Evolutionary conservation across 208 protist species (phyloP), one percentile per base, ranked within the genome.

Genomic region (Wallacemonas sp.): DNA sequence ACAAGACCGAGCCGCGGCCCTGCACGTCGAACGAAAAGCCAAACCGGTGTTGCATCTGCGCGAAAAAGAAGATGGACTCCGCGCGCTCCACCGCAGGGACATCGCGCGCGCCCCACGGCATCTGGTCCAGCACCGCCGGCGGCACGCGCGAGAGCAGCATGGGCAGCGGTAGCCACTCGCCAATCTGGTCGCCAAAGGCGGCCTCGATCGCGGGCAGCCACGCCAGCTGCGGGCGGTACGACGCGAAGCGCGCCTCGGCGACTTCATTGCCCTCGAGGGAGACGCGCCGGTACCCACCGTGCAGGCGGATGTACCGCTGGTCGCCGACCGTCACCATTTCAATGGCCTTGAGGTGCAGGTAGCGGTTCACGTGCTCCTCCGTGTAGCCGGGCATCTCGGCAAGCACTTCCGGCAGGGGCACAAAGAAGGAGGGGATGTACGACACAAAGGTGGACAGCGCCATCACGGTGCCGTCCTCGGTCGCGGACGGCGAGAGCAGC

Each of bases 11-110:
- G 11, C 80, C 48, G n/a, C 55, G 57, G 4, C 33, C 79, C 25
- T 76, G 79, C 4, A 52, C 50, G 57, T 84, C 72, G 23, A 91
- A 78, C 1, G 92, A 77, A 67, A 97, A 97, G 44, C 70, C 72
- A 78, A 97, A 97, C 31, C 82, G 62, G 67, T 97, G 88, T 64
- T 97, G 92, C 92, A 97, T 94, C 70, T 97, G 89, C 1, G 92
- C 88, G 77, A 97, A 97, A 72, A 87, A 97, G 44, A 91, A 70
- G 44, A 97, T 85, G 20, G 87, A 63, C 11, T 72, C 79, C 8
- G 83, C 59, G 18, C 92, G 89, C 22, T 80, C 42, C 31, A 78
- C 89, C 1, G 88, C 86, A 23, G 52, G n/a, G 4, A 23, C 29
- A 5, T 59, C 52, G 14, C 16, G 52, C 16, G 52, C 4, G 10